Evolutionary conservation across 441 rosid genomes (phyloP).

Genomic region (Metrosideros polymorpha): DNA sequence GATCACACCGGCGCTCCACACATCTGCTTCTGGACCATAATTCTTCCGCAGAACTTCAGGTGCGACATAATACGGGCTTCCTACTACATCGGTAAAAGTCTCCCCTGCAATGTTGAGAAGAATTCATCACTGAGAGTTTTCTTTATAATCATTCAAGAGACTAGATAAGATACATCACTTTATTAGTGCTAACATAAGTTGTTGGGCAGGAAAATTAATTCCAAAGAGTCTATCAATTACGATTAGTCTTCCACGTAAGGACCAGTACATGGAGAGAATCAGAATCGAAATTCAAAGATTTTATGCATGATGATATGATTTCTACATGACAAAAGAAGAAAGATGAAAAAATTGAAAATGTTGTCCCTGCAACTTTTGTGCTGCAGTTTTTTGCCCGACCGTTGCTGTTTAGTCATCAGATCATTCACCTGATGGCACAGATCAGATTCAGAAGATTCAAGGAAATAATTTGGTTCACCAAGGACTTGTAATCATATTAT

Average conservation of each 20-base stretch:
- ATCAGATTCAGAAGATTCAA: background rate
- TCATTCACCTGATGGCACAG: background rate
- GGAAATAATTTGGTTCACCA: background rate
- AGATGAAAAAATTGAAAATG: background rate
- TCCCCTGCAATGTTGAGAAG: conserved; percentile 29
- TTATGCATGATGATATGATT: background rate
- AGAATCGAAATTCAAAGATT: background rate
- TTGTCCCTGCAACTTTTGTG: background rate
- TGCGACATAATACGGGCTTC: conserved; percentile 62
- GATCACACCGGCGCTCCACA: conserved; percentile 69
- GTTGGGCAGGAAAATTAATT: background rate
- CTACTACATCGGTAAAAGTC: conserved; percentile 43
- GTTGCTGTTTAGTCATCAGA: background rate
- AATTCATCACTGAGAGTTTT: background rate
- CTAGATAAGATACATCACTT: background rate
- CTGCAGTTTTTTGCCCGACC: background rate
- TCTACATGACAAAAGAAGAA: background rate
- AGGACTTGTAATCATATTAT: background rate
- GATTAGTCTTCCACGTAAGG: background rate
- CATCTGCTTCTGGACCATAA: conserved; percentile 61
- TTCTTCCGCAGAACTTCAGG: conserved; percentile 44
- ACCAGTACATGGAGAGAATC: background rate
- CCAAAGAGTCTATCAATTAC: background rate
- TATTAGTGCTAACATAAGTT: background rate
- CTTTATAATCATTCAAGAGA: background rate